Evolutionary conservation across 805 yeast species (phyloP).

Genomic region (Candida endomychidarum): DNA sequence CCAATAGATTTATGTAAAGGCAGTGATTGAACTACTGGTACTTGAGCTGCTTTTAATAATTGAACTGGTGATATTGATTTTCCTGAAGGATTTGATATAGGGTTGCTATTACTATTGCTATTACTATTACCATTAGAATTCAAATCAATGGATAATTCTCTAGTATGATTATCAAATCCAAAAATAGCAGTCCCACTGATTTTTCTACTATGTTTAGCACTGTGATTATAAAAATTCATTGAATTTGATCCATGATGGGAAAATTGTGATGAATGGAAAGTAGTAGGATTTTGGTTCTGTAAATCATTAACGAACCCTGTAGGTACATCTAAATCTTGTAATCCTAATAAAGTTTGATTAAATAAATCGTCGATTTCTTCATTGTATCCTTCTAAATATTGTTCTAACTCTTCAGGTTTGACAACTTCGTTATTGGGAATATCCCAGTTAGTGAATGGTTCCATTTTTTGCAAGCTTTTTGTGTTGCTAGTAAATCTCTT

Average conservation of each 20-base stretch:
- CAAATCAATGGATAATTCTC: constrained; percentile 59
- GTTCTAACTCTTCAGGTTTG: constrained; percentile 56
- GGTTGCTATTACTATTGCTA: constrained; percentile 10
- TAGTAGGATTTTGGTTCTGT: constrained; percentile 8
- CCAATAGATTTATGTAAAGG: constrained; percentile 10
- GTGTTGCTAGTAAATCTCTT: neutral
- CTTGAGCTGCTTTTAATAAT: constrained; percentile 16
- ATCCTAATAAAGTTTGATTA: constrained; percentile 52
- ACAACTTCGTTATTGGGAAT: constrained; percentile 38
- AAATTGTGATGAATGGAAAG: neutral
- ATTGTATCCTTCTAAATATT: constrained; percentile 43
- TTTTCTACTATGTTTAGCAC: constrained; percentile 52
- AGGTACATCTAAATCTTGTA: constrained; percentile 68
- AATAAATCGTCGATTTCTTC: constrained; percentile 56
- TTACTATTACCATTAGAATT: constrained; percentile 15
- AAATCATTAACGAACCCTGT: constrained; percentile 34
- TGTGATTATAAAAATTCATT: constrained; percentile 14
- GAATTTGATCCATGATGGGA: constrained; percentile 16
- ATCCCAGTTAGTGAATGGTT: constrained; percentile 30
- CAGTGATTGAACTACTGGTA: constrained; percentile 8
- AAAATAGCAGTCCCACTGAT: constrained; percentile 80
- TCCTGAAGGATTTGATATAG: constrained; percentile 12
- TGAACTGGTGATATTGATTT: constrained; percentile 38
- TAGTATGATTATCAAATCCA: constrained; percentile 66
- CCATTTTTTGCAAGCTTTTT: constrained; percentile 16